These are phyloP conservation scores for Tylopilus subfusipes DNA, from an alignment of 768 basidiomycete genomes.

Conservation along the genomic window DNA sequence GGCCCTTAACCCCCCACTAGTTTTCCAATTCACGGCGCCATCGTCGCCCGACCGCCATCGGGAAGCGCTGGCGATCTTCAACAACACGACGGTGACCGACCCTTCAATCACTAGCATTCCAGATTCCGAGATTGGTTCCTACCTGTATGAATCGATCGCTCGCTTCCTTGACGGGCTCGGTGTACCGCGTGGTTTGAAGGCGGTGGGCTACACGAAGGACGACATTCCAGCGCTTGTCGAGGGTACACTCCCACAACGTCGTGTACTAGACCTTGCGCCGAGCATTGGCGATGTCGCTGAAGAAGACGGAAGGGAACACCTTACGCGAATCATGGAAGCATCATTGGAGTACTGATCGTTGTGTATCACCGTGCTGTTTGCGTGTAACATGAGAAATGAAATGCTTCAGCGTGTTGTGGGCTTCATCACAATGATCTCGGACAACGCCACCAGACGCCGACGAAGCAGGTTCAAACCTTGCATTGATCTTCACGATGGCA, in stretches of 20 bases:
- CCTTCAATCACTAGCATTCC: conserved; percentile 69
- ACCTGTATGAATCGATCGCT: conserved; percentile 83
- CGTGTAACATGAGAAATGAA: conserved; percentile 1
- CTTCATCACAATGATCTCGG: background rate
- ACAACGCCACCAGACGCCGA: conserved; percentile 6
- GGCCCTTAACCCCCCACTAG: conserved; percentile 33
- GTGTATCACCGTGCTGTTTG: conserved; percentile 10
- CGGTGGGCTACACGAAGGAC: conserved; percentile 65
- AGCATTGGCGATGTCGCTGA: conserved; percentile 80
- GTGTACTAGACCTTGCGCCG: conserved; percentile 91
- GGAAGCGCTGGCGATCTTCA: conserved; percentile 83
- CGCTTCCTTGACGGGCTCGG: conserved; percentile 82
- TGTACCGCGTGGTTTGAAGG: conserved; percentile 82
- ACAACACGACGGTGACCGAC: conserved; percentile 57
- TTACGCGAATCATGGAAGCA: conserved; percentile 75
- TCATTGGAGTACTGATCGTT: conserved; percentile 65
- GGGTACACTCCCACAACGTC: conserved; percentile 87
- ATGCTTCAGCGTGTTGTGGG: background rate
- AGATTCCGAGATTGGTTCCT: conserved; percentile 72
- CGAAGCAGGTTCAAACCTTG: conserved; percentile 79
- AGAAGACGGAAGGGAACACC: conserved; percentile 78
- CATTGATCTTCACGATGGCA: conserved; percentile 93
- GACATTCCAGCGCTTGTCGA: conserved; percentile 79
- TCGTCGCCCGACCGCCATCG: conserved; percentile 91
- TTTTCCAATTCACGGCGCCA: conserved; percentile 95